phyloP scores from a whole-genome alignment of 148 eudicot genomes.

The Euryodendron excelsum region DNA sequence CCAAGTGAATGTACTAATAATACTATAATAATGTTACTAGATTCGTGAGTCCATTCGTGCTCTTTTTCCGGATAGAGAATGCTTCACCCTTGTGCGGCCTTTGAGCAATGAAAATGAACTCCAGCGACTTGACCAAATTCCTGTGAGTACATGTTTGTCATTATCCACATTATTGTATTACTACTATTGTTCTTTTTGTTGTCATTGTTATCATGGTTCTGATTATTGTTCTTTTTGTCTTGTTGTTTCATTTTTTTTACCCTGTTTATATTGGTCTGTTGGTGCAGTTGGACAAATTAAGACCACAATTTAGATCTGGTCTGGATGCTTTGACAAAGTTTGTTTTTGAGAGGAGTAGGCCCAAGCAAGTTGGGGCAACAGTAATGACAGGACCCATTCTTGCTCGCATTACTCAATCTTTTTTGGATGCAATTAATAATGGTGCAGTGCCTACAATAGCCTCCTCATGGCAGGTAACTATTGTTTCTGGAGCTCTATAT shows the following conservation, averaged over 20 bases:
- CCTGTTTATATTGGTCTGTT: not conserved
- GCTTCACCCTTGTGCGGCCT: conserved; percentile 95
- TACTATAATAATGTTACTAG: conserved; percentile 32
- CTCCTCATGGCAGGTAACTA: conserved; percentile 93
- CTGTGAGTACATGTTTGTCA: conserved; percentile 46
- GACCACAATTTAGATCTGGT: conserved; percentile 91
- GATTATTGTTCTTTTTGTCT: not conserved
- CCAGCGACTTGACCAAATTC: conserved; percentile 85
- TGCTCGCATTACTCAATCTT: conserved; percentile 88
- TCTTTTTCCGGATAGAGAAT: conserved; percentile 95
- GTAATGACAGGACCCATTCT: conserved; percentile 92
- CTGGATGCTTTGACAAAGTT: conserved; percentile 87
- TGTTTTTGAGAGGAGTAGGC: conserved; percentile 95
- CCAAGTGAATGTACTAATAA: not conserved
- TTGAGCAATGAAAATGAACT: conserved; percentile 77
- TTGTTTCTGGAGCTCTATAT: conserved; percentile 9
- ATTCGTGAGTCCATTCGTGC: conserved; percentile 94
- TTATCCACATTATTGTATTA: not conserved
- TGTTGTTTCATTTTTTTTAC: not conserved
- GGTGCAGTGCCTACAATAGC: conserved; percentile 98
- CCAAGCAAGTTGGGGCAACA: conserved; percentile 89
- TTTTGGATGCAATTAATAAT: conserved; percentile 88
- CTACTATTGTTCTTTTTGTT: conserved; percentile 1
- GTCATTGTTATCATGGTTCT: conserved; percentile 17
- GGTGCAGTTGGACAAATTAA: conserved; percentile 69